Conservation (phyloP, 306 rosid species). For the Lathyrus sativus region DNA sequence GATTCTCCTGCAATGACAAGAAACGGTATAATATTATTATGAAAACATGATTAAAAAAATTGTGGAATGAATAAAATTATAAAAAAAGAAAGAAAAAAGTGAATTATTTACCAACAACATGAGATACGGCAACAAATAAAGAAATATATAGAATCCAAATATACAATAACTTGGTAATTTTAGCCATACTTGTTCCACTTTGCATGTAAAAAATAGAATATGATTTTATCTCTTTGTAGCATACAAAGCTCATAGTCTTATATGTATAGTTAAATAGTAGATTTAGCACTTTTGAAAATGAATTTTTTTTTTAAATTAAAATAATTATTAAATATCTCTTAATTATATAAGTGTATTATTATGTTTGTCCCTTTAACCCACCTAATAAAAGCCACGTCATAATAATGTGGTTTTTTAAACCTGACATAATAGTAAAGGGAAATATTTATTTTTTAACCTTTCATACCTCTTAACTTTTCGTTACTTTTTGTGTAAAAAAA, state of each 20-base stretch:
- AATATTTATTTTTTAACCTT: not conserved
- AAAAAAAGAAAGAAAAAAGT: no score
- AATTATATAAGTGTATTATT: not conserved
- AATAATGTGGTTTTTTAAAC: not conserved
- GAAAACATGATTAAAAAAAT: no score
- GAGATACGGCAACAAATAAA: no score
- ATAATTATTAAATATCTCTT: not conserved
- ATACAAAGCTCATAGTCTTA: not conserved
- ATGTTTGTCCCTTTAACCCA: not conserved
- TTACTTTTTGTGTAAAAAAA: no score
- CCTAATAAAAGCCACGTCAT: not conserved
- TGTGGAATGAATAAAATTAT: no score
- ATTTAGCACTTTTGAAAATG: not conserved
- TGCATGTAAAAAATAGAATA: not conserved
- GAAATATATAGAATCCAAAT: no score
- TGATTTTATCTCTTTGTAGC: not conserved
- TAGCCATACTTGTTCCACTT: no score
- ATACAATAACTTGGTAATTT: no score
- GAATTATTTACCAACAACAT: no score
- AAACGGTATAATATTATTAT: no score
- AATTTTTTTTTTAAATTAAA: not conserved
- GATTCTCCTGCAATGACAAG: no score
- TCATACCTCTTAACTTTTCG: not conserved
- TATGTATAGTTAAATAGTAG: no score
- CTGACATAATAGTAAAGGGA: not conserved